phyloP scores from a whole-genome alignment of 805 yeast genomes.

The Dipodascus geniculatus region DNA sequence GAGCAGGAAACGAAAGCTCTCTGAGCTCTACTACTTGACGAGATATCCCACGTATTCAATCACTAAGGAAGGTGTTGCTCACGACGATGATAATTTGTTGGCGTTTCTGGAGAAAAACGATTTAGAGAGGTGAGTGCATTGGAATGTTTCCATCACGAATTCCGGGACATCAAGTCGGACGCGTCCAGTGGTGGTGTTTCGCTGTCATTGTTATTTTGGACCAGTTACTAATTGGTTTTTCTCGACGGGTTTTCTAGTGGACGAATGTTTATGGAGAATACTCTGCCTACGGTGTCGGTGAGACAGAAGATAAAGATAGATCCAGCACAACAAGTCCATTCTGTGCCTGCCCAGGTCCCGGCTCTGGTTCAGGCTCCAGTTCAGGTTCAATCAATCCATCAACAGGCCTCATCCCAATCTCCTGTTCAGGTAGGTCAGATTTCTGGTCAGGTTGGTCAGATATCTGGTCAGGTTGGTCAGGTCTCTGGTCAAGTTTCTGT shows the following conservation, averaged over 20 bases:
- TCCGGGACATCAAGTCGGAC: constrained; percentile 2
- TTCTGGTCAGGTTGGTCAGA: no score
- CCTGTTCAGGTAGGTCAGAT: no score
- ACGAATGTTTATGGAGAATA: constrained; percentile 20
- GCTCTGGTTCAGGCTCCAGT: constrained; percentile 6
- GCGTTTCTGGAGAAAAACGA: constrained; percentile 42
- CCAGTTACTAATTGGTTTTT: not conserved
- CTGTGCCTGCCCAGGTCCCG: not conserved
- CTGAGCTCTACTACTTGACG: constrained; percentile 51
- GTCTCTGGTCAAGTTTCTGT: no score
- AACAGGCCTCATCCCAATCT: no score
- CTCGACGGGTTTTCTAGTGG: constrained; percentile 13
- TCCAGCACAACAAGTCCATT: not conserved
- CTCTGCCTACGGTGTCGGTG: constrained; percentile 22
- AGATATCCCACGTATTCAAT: constrained; percentile 37
- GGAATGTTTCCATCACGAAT: constrained; percentile 12
- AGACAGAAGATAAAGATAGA: not conserved
- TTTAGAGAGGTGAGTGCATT: constrained; percentile 37
- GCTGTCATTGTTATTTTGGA: not conserved
- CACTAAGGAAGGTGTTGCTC: constrained; percentile 28
- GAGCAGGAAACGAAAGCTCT: constrained; percentile 43
- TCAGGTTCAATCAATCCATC: not conserved
- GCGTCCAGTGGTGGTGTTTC: not conserved
- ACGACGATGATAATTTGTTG: constrained; percentile 31
- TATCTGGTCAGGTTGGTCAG: no score